Evolutionary conservation across 2,329 filamentous ascomycete species (phyloP), one percentile per base, ranked within the genome.

Genomic region (Apiospora phragmitis): DNA sequence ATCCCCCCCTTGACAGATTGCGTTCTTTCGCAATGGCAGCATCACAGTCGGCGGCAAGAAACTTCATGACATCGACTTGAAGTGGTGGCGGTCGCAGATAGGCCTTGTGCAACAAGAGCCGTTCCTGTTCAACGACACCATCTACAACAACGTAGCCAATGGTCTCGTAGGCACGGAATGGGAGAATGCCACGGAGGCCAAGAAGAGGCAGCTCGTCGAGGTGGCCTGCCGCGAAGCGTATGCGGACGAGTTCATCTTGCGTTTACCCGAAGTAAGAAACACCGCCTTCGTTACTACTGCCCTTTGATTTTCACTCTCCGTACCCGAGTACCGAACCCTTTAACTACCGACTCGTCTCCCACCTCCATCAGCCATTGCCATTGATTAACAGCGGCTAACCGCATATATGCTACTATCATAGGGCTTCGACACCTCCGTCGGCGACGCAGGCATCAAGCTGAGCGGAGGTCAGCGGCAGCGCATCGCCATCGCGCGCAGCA

Each of bases 91-190:
- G 69, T 91, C 88, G 24, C 89, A 91, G 79, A 88, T 98, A 73
- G 92, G 95, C 0, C 90, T 98, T 9, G 95, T 98, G 18, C 94
- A 92, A 45, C 96, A 98, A 79, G 95, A 98, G 79, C 95, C 95
- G 0, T 97, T 95, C 0, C 84, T 98, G 0, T 98, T 97, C 82
- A 94, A 97, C 18, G 43, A 45, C 42, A 68, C 66, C 24, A 49
- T 68, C 16, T 68, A 51, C 29, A 47, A 47, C 3, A 65, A 90
- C 98, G 0, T 87, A 91, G 90, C 70, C 26, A 90, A 96, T 74
- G 95, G 95, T 68, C 84, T 98, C 16, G 93, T 97, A 72, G 95
- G 95, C 45, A 95, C 94, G 2, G 84, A 87, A 68, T 89, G 90
- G 73, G 93, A 97, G 79, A 74, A 89, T 65, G 89, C 89, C 41